Evolutionary conservation across 2,329 filamentous ascomycete genomes (phyloP), one percentile per base, ranked within the genome.

Genomic region (Alternaria brassicae): DNA sequence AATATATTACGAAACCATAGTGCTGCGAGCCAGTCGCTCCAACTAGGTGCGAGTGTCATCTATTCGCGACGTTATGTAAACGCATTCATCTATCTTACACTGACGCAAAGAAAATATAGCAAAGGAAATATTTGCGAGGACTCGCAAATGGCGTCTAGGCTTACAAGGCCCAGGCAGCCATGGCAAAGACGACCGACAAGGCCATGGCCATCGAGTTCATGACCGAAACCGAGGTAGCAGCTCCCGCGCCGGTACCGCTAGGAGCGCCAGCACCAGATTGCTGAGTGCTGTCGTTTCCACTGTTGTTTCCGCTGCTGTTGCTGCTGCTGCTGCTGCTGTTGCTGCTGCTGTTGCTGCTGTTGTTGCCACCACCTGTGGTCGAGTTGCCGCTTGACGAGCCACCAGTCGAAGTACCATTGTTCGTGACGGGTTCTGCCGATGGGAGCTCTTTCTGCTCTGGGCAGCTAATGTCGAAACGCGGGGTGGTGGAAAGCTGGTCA

Each of bases 391-490:
- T 58, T 8, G 62, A 61, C 37, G 48, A 56, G 53, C 55, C 58
- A 27, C 58, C 56, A 12, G 65, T 60, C 8, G 63, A 53, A 23
- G 61, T 62, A 17, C 60, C 60, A 52, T 54, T 68, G 56, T 65
- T 68, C 56, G 49, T 66, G 28, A 61, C 45, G 23, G 69, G 61
- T 2, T 68, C 53, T 6, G 64, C 28, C 4, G 61, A 58, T 27
- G 67, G 63, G 9, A 67, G 53, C 13, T 63, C 52, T 19, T 61
- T 63, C n/a, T 60, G 53, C 3, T 63, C 65, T 19, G 73, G 68
- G 80, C 85, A 87, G 67, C 78, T 82, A 55, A 87, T 80, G 72
- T 87, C 79, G 75, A 83, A 87, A 53, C 77, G 75, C 41, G 85
- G 81, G 25, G 72, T 82, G 67, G 82, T 84, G 61, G 78, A 81